Evolutionary conservation across 2,329 filamentous ascomycete genomes (phyloP).

Genomic region (Sclerotinia borealis): DNA sequence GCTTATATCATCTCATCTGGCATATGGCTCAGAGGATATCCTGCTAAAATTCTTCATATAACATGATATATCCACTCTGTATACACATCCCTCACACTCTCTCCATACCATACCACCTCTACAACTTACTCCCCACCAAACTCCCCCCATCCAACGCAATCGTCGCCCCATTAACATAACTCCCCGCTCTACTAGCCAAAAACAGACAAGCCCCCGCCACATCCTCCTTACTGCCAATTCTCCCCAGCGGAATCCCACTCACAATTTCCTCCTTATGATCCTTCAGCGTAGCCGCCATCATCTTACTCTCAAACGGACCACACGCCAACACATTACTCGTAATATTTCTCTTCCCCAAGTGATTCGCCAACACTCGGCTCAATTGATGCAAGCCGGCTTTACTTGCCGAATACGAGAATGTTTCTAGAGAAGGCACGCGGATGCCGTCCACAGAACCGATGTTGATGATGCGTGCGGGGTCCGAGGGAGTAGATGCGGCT

Average conservation of each 20-base stretch:
- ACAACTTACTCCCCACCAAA: slow-evolving; percentile 42
- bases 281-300: slow-evolving; percentile 66
- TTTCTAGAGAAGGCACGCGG: slow-evolving; percentile 52
- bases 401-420: slow-evolving; percentile 53
- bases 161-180: slow-evolving; percentile 59
- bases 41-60: no score
- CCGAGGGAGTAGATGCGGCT: slow-evolving; percentile 37
- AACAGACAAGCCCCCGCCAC: slow-evolving; percentile 68
- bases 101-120: no score
- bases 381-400: slow-evolving; percentile 62
- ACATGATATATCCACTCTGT: no score
- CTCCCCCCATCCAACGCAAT: slow-evolving; percentile 57
- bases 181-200: slow-evolving; percentile 59
- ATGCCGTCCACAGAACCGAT: slow-evolving; percentile 60
- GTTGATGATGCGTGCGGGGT: slow-evolving; percentile 55
- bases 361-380: slow-evolving; percentile 56
- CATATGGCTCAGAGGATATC: no score
- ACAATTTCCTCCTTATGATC: slow-evolving; percentile 51
- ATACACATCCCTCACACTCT: no score
- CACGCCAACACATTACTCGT: slow-evolving; percentile 66
- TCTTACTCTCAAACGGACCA: slow-evolving; percentile 64
- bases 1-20: no score
- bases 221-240: slow-evolving; percentile 63
- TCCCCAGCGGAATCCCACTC: slow-evolving; percentile 55
- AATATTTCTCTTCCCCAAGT: slow-evolving; percentile 53